Base-by-base conservation (phyloP, 345 rosid genomes). In the Cardiospermum halicacabum region DNA sequence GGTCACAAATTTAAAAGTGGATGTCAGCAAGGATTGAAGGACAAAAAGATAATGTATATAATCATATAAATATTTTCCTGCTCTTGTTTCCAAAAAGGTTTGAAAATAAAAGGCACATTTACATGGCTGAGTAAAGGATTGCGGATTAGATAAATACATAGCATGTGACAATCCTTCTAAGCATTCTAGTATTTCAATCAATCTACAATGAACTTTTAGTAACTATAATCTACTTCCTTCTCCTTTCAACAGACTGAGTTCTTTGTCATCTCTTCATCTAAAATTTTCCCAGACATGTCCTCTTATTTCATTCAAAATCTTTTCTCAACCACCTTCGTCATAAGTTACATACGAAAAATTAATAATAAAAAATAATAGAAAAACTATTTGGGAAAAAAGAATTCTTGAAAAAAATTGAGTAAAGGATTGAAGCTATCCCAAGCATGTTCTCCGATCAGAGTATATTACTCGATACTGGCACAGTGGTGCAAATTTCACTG, bases 111-210 rank as follows among this genome's bases (percentile, higher is more conserved):
- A n/a, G n/a, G n/a, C n/a, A n/a, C n/a, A 65, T 53, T 65, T 65
- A 27, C 69, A 65, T 18, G 30, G 53, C 60, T 6, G 28, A 54
- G 19, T 28, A 12, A 54, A n/a, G 27, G 40, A 27, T 54, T 28
- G 69, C 60, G 55, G 61, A 65, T 54, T 28, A 40, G 19, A 65
- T 27, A 60, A 42, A 39, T 40, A 18, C 50, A 64, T 16, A 36
- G 58, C 47, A 22, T 18, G 25, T 9, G 50, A 65, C 16, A 49
- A 32, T 22, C 57, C 15, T 7, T 32, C 66, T 62, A 32, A 30
- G 66, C 51, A 18, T 42, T 28, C 30, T 19, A 18, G 54, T 19
- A 7, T 7, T n/a, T n/a, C n/a, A n/a, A 60, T 18, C 50, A 36
- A 60, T 34, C 71, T 66, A 55, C 24, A 47, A 55, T 47, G 53